Evolutionary conservation across 805 yeast genomes (phyloP), one percentile per base, ranked within the genome.

Genomic region (Zygotorulaspora chibaensis): DNA sequence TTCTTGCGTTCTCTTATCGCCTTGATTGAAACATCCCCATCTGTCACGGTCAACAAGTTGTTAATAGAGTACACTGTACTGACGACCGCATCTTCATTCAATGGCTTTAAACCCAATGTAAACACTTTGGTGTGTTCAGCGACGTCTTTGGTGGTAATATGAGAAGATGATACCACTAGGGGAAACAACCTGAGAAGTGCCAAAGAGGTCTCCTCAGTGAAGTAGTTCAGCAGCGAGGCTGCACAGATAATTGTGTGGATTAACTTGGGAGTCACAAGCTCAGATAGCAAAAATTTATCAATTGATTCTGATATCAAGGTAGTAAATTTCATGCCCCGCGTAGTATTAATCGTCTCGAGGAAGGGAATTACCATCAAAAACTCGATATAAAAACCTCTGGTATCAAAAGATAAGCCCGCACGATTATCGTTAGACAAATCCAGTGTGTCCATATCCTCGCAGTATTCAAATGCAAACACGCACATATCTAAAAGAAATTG

Each of bases 41-140:
- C 76, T 12, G 75, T 81, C 43, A 73, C 77, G 42, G 83, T 77
- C 27, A 91, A 67, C 48, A 85, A 63, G 61, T 93, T 93, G 15
- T 86, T 80, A 52, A 91, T 72, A 0, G 95, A 81, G 66, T 93
- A 93, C 42, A 93, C 80, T 1, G 91, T 77, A 7, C 96, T 83
- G 8, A 89, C 86, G 17, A 85, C 81, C 1, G 87, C 79, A 59
- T 89, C 96, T 58, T 88, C 91, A 15, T 89, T 79, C 43, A 85
- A 70, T 8, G 79, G 77, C 46, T 76, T 77, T 53, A 87, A 70
- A 2, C 90, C 88, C 40, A 76, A 63, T 0, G 90, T 84, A 31
- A 89, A 77, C 30, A 78, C 68, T 43, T 67, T 64, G 0, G 93
- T 76, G 2, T 83, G 74, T 5, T 70, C 66, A 38, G 69, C 61